A percentile compares a stretch with the other conserved stretches of the same genome.
Evolutionary conservation across 75 land plant genomes (phyloP).

Genomic region (Cupressus sempervirens): DNA sequence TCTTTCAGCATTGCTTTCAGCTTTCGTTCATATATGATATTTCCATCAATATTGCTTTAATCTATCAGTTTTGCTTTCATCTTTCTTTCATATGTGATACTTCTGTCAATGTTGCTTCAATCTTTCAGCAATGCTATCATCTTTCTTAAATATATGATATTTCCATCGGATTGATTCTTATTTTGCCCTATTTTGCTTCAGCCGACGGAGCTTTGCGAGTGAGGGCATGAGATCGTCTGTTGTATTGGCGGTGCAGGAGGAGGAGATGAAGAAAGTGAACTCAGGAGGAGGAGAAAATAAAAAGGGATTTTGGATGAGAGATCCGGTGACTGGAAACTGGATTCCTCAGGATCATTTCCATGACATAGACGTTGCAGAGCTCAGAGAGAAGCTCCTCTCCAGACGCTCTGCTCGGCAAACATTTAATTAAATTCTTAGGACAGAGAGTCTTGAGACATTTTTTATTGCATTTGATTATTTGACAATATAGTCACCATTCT

Average conservation of each 20-base stretch:
- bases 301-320: conserved; percentile 24
- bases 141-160: too few species aligned
- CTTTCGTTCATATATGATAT: too few species aligned
- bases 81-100: too few species aligned
- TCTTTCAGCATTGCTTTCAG: too few species aligned
- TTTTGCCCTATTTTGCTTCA: background rate
- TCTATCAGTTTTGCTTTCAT: too few species aligned
- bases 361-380: conserved; percentile 25
- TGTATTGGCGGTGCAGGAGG: background rate
- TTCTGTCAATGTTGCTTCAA: too few species aligned
- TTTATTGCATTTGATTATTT: too few species aligned
- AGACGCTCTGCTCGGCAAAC: conserved; percentile 9
- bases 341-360: conserved; percentile 31
- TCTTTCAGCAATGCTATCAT: too few species aligned
- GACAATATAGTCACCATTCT: too few species aligned
- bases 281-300: too few species aligned
- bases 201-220: background rate
- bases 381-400: conserved; percentile 24
- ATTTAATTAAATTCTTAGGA: background rate
- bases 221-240: background rate
- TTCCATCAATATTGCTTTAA: too few species aligned
- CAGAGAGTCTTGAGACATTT: background rate
- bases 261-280: background rate
- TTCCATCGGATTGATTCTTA: background rate
- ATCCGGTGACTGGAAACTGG: conserved; percentile 36